phyloP scores from a whole-genome alignment of 495 filamentous ascomycete genomes.

The Podospora pseudocomata region DNA sequence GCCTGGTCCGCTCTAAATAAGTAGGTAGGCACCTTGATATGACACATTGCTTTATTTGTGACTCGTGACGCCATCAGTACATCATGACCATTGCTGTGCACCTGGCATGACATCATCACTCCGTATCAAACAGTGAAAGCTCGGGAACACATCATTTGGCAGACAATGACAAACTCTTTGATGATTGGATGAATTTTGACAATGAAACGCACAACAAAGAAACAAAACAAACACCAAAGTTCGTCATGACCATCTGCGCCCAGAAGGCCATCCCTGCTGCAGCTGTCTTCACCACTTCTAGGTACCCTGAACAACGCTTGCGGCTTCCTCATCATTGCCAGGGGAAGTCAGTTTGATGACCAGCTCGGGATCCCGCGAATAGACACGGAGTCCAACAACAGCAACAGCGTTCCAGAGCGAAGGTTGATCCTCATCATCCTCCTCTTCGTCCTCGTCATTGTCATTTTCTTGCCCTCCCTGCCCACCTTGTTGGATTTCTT shows the following conservation, averaged over 20 bases:
- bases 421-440: slow-evolving; percentile 2
- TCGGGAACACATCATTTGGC: not conserved
- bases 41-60: not conserved
- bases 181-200: not conserved
- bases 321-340: not conserved
- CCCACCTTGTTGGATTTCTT: not conserved
- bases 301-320: not conserved
- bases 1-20: not conserved
- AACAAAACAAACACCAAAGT: not conserved
- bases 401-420: not conserved
- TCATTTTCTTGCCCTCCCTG: not conserved
- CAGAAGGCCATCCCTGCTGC: too few relatives aligned
- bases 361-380: slow-evolving; percentile 2
- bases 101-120: slow-evolving; percentile 5
- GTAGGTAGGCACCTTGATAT: not conserved
- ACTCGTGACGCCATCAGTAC: not conserved
- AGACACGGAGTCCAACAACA: slow-evolving; percentile 8
- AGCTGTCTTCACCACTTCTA: not conserved
- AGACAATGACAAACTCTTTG: not conserved
- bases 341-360: not conserved
- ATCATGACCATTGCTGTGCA: not conserved
- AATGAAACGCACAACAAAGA: not conserved
- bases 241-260: not conserved
- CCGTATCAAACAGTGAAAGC: not conserved
- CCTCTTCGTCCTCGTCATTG: not conserved